These are phyloP conservation scores for Beta macrorhiza DNA, from an alignment of 179 eudicot species.

Conservation along the genomic window DNA sequence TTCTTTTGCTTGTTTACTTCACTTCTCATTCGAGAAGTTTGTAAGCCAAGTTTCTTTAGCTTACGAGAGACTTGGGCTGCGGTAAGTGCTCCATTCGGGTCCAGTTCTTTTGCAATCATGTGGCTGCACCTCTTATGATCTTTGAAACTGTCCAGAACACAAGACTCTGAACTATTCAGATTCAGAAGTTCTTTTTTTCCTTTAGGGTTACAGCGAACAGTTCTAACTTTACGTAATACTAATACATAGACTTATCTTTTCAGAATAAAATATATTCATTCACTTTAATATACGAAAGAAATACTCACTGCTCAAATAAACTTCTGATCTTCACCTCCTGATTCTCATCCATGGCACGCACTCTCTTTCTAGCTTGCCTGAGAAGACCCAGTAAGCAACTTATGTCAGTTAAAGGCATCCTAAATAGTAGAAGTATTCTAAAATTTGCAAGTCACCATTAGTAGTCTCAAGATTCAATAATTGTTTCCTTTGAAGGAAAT, in stretches of 20 bases:
- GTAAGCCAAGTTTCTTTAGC: conserved; percentile 87
- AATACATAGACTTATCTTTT: neutral
- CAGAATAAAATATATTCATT: neutral
- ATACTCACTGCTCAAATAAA: conserved; percentile 80
- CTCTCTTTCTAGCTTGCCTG: conserved; percentile 75
- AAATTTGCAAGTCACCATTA: neutral
- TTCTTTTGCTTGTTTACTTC: conserved; percentile 34
- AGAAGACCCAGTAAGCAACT: conserved; percentile 22
- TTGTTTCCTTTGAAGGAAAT: neutral
- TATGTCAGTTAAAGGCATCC: conserved; percentile 9
- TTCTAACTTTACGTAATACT: neutral
- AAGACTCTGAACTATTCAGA: conserved; percentile 7
- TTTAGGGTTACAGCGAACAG: neutral
- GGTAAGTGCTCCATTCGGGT: conserved; percentile 60
- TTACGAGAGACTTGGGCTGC: conserved; percentile 83
- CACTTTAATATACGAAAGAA: neutral
- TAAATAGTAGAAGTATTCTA: neutral
- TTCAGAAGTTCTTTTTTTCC: conserved; percentile 3
- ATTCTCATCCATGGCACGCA: conserved; percentile 61
- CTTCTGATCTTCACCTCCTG: conserved; percentile 62
- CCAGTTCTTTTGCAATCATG: conserved; percentile 87
- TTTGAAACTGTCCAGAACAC: conserved; percentile 63
- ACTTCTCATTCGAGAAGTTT: conserved; percentile 41
- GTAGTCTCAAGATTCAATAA: neutral
- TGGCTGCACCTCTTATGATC: conserved; percentile 83